phyloP scores from a whole-genome alignment of 1,284 basidiomycete genomes.

The Heterobasidion occidentale region DNA sequence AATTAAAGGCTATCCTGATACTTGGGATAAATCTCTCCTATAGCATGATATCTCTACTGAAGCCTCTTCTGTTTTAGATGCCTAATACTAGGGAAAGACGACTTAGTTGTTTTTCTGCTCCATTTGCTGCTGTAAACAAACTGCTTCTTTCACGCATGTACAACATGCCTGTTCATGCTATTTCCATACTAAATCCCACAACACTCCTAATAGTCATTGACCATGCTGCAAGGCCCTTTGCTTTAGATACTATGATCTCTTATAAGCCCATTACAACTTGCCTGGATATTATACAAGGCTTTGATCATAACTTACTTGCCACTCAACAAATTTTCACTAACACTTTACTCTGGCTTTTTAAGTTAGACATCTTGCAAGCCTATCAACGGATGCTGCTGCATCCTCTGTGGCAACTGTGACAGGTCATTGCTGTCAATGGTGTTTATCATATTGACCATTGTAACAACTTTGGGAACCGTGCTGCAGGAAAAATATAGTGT shows the following conservation, averaged over 20 bases:
- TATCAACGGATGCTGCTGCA: constrained; percentile 30
- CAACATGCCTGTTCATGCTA: constrained; percentile 26
- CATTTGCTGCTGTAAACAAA: constrained; percentile 4
- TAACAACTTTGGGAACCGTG: constrained; percentile 23
- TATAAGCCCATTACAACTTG: constrained; percentile 16
- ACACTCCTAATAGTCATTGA: constrained; percentile 31
- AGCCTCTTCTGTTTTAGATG: not conserved
- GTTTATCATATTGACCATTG: constrained; percentile 19
- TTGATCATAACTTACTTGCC: constrained; percentile 17
- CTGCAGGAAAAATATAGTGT: not conserved
- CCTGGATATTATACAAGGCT: constrained; percentile 22
- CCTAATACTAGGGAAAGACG: not conserved
- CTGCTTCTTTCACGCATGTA: constrained; percentile 4
- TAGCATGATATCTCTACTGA: not conserved
- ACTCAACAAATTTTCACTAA: constrained; percentile 4
- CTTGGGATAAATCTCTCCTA: not conserved
- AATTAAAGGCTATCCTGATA: not conserved
- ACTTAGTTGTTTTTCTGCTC: not conserved
- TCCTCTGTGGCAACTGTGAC: constrained; percentile 34
- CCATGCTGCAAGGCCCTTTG: constrained; percentile 24
- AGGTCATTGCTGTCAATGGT: constrained; percentile 24
- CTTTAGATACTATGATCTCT: constrained; percentile 31
- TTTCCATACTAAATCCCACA: constrained; percentile 26
- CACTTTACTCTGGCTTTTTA: constrained; percentile 18
- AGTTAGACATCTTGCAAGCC: constrained; percentile 30